Evolutionary conservation across 306 rosid genomes (phyloP).

Genomic region (Begonia fuchsioides): DNA sequence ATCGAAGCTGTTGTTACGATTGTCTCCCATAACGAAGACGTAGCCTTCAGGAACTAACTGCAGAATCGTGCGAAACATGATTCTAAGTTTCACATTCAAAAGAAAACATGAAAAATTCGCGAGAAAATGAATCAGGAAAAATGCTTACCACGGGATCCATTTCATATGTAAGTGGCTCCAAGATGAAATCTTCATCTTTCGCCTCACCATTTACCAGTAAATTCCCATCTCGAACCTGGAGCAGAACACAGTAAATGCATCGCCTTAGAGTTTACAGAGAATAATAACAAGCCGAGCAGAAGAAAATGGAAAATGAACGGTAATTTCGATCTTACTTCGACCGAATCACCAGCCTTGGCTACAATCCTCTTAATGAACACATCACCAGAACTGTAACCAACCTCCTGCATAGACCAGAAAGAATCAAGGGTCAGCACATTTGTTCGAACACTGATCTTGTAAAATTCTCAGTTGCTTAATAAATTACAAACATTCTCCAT

Average conservation of each 20-base stretch:
- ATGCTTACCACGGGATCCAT: conserved; percentile 51
- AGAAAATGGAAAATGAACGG: too few relatives aligned
- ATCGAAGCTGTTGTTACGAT: conserved; percentile 85
- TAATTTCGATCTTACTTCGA: conserved; percentile 34
- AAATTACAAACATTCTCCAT: background rate
- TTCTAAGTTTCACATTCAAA: background rate
- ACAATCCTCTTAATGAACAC: conserved; percentile 79
- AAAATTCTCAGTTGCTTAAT: background rate
- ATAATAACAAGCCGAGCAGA: too few relatives aligned
- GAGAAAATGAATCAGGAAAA: background rate
- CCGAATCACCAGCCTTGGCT: conserved; percentile 83
- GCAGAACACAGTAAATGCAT: conserved; percentile 3
- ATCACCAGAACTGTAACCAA: conserved; percentile 52
- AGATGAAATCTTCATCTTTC: conserved; percentile 53
- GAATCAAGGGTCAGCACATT: background rate
- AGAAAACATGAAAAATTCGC: background rate
- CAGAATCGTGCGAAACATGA: conserved; percentile 8
- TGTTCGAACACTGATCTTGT: background rate
- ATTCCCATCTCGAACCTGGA: conserved; percentile 67
- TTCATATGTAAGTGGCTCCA: conserved; percentile 74
- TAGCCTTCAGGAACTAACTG: conserved; percentile 88
- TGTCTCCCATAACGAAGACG: conserved; percentile 96
- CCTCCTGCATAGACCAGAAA: conserved; percentile 27
- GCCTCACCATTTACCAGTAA: conserved; percentile 56
- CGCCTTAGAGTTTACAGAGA: conserved; percentile 7